These are phyloP conservation scores for Podaxis pistillaris DNA, from an alignment of 768 basidiomycete species.

Conservation along the genomic window DNA sequence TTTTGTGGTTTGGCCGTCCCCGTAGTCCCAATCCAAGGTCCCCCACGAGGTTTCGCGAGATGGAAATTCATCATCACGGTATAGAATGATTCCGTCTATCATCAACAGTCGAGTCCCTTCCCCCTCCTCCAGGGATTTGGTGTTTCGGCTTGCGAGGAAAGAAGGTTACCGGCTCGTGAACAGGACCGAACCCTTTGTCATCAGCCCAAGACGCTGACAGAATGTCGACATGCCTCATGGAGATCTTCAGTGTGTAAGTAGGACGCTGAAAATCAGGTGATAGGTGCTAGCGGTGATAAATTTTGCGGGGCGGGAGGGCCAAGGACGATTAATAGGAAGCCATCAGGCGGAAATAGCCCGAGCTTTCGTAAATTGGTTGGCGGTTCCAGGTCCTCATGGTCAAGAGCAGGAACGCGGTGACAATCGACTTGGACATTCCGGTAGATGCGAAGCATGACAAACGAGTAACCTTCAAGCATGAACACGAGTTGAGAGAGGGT, in stretches of 20 bases:
- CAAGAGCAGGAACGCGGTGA: background rate
- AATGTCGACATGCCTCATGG: background rate
- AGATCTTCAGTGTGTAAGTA: background rate
- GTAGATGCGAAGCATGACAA: background rate
- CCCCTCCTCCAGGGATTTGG: background rate
- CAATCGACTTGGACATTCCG: background rate
- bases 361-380: conserved; percentile 1
- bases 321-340: background rate
- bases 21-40: background rate
- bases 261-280: background rate
- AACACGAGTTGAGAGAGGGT: background rate
- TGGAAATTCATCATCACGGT: background rate
- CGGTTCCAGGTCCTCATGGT: background rate
- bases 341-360: conserved; percentile 7
- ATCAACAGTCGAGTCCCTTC: background rate
- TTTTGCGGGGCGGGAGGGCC: background rate
- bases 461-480: background rate
- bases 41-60: conserved; percentile 4
- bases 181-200: background rate
- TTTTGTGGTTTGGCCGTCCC: background rate
- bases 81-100: background rate
- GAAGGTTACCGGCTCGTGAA: background rate
- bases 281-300: background rate
- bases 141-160: background rate
- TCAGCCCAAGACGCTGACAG: background rate